These are phyloP conservation scores for Brassica cretica DNA, from an alignment of 345 rosid species.

Conservation along the genomic window DNA sequence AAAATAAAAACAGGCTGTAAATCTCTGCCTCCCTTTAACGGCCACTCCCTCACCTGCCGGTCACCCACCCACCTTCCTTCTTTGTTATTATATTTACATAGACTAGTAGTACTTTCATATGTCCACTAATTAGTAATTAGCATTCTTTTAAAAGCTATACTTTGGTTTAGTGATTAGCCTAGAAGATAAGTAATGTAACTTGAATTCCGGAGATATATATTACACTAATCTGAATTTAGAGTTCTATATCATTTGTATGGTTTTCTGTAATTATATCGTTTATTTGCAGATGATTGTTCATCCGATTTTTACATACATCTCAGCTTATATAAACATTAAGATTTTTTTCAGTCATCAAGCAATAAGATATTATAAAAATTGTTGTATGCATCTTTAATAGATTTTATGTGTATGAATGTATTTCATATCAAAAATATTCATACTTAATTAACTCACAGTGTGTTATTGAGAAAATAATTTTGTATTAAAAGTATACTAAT, in stretches of 20 bases:
- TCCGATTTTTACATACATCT: background rate
- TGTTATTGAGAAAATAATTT: background rate
- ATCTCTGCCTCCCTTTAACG: slow-evolving; percentile 61
- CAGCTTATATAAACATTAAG: background rate
- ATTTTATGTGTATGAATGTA: background rate
- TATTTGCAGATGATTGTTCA: background rate
- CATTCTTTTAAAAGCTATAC: background rate
- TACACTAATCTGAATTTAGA: background rate
- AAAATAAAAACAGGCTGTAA: slow-evolving; percentile 53
- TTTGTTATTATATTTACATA: background rate
- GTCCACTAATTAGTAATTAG: slow-evolving; percentile 10
- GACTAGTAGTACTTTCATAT: background rate
- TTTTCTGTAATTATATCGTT: background rate
- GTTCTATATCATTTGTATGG: background rate
- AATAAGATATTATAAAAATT: background rate
- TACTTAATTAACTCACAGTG: background rate
- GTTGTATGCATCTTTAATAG: background rate
- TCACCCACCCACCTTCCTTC: slow-evolving; percentile 22
- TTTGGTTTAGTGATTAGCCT: background rate
- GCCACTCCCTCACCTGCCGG: slow-evolving; percentile 45
- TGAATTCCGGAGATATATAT: background rate
- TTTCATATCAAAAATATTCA: background rate
- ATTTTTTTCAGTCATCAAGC: background rate
- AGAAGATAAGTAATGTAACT: background rate
- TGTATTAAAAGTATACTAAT: background rate